Conservation (phyloP, 352 stramenopile species). For the Pythium grandisporangium region DNA sequence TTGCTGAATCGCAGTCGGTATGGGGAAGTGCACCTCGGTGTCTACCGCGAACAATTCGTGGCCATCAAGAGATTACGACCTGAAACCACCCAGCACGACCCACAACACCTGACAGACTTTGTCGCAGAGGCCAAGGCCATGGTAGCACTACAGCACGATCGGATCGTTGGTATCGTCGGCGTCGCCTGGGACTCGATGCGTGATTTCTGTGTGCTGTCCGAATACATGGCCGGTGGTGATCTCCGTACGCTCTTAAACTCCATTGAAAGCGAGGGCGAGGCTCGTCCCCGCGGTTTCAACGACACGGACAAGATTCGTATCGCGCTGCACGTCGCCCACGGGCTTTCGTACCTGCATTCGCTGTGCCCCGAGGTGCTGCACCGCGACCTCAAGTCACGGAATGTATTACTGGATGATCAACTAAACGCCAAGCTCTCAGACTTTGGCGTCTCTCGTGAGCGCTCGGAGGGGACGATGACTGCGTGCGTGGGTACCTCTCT, state of each 20-base stretch:
- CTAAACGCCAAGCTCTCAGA: constrained; percentile 23
- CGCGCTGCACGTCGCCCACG: constrained; percentile 21
- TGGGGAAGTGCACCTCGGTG: constrained; percentile 28
- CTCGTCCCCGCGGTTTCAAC: constrained; percentile 3
- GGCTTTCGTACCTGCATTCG: constrained; percentile 16
- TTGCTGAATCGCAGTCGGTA: constrained; percentile 30
- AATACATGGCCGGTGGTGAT: constrained; percentile 17
- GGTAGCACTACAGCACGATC: constrained; percentile 43
- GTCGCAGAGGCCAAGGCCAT: constrained; percentile 41
- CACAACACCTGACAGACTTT: constrained; percentile 32
- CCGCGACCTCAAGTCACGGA: constrained; percentile 13
- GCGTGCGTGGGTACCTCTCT: constrained; percentile 8
- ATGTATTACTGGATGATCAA: constrained; percentile 9
- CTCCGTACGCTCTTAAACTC: constrained; percentile 22
- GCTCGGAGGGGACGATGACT: constrained; percentile 6
- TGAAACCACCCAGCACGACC: constrained; percentile 25
- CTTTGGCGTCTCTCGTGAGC: constrained; percentile 16
- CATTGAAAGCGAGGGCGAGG: constrained; percentile 15
- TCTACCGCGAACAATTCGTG: constrained; percentile 29
- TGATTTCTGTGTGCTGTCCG: constrained; percentile 8
- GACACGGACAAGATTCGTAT: constrained; percentile 24
- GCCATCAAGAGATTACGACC: constrained; percentile 49
- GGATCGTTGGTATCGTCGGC: constrained; percentile 50
- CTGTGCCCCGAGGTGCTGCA: constrained; percentile 10
- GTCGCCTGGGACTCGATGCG: constrained; percentile 32